These are phyloP conservation scores for Polyplosphaeria fusca DNA, from an alignment of 495 filamentous ascomycete genomes.

Conservation along the genomic window DNA sequence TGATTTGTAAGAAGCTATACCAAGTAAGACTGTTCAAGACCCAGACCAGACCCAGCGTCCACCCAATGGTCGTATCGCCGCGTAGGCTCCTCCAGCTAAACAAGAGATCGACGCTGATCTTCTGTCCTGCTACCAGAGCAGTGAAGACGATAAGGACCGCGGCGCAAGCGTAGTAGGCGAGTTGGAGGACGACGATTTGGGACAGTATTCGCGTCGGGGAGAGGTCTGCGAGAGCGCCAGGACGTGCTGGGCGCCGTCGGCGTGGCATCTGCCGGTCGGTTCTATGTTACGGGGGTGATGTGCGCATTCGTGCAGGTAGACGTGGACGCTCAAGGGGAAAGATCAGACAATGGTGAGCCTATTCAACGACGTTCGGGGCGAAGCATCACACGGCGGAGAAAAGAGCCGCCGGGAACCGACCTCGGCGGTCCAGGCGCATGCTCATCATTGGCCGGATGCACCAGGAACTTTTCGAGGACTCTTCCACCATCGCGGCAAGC, in stretches of 20 bases:
- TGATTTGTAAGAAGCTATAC: constrained; percentile 55
- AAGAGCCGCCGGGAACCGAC: too few species aligned
- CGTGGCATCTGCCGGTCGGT: constrained; percentile 57
- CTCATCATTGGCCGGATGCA: too few species aligned
- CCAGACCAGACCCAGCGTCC: constrained; percentile 88
- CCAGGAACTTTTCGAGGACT: too few species aligned
- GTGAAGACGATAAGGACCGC: constrained; percentile 83
- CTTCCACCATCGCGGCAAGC: too few species aligned
- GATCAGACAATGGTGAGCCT: too few species aligned
- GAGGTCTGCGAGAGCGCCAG: constrained; percentile 76
- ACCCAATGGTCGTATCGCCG: constrained; percentile 88
- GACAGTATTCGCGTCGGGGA: constrained; percentile 79
- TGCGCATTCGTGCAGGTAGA: too few species aligned
- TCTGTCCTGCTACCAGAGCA: constrained; percentile 71
- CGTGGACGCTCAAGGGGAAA: too few species aligned
- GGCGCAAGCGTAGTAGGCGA: constrained; percentile 73
- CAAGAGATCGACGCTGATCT: constrained; percentile 67
- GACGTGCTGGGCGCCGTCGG: constrained; percentile 71
- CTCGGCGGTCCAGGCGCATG: too few species aligned
- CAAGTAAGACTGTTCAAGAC: constrained; percentile 70
- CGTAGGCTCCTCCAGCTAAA: constrained; percentile 78
- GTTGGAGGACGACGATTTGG: constrained; percentile 85
- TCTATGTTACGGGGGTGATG: constrained; percentile 2
- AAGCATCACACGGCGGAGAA: too few species aligned
- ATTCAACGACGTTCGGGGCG: too few species aligned